phyloP scores from a whole-genome alignment of 1,284 basidiomycete genomes.

The Sporisorium exsertum region DNA sequence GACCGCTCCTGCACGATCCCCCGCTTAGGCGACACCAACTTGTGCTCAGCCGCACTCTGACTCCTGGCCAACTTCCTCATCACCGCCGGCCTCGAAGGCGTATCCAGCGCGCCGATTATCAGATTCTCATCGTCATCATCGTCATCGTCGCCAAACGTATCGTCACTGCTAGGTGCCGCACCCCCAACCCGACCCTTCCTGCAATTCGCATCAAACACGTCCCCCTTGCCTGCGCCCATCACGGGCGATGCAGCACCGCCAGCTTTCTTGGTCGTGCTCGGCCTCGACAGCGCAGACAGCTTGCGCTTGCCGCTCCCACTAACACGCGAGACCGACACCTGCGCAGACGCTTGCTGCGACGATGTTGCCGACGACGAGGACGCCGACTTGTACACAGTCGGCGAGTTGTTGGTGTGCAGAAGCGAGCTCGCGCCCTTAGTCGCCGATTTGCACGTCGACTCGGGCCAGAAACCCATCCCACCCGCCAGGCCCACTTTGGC shows the following conservation, averaged over 20 bases:
- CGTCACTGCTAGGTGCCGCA: slow-evolving; percentile 22
- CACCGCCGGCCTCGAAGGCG: slow-evolving; percentile 32
- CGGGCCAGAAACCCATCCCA: slow-evolving; percentile 30
- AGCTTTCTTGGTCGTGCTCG: not conserved
- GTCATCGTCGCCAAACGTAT: slow-evolving; percentile 32
- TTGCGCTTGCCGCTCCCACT: slow-evolving; percentile 11
- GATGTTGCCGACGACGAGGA: not conserved
- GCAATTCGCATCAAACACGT: slow-evolving; percentile 34
- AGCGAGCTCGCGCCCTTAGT: slow-evolving; percentile 1
- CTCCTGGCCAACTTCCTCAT: slow-evolving; percentile 23
- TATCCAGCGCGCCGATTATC: slow-evolving; percentile 37
- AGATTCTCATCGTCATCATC: slow-evolving; percentile 37
- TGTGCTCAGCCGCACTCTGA: not conserved
- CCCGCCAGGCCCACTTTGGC: slow-evolving; percentile 15
- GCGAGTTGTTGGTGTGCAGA: slow-evolving; percentile 12
- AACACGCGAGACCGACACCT: not conserved
- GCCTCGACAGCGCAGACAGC: not conserved
- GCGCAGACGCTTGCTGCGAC: not conserved
- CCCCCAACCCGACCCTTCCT: not conserved
- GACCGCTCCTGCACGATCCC: not conserved
- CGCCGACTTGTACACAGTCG: slow-evolving; percentile 30
- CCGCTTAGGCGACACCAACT: not conserved
- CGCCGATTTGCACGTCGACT: slow-evolving; percentile 24
- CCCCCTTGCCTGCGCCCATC: slow-evolving; percentile 11
- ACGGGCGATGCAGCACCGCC: slow-evolving; percentile 12